Evolutionary conservation across 495 filamentous ascomycete species (phyloP).

Genomic region (Neurospora intermedia): DNA sequence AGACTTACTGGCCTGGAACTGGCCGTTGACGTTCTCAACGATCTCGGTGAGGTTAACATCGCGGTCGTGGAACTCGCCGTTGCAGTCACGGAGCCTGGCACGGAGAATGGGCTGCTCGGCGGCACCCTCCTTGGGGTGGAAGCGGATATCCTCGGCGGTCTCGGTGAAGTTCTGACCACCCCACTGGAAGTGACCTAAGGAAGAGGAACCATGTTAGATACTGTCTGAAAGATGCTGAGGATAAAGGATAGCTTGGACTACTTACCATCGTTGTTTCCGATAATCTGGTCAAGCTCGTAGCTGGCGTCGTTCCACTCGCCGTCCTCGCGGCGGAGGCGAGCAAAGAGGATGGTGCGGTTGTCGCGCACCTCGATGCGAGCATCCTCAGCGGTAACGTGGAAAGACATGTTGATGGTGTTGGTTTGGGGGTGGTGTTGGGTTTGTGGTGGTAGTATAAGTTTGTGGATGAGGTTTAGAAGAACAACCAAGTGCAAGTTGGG

Average conservation of each 20-base stretch:
- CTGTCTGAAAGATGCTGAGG: background rate
- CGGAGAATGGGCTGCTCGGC: slow-evolving; percentile 22
- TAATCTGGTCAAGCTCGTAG: slow-evolving; percentile 28
- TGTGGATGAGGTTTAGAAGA: background rate
- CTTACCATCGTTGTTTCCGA: slow-evolving; percentile 39
- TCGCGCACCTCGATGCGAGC: slow-evolving; percentile 27
- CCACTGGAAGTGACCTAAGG: slow-evolving; percentile 36
- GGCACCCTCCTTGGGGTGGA: slow-evolving; percentile 29
- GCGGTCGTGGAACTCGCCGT: background rate
- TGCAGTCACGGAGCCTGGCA: slow-evolving; percentile 7
- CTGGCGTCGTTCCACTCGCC: slow-evolving; percentile 20
- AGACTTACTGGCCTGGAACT: background rate
- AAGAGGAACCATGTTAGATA: background rate
- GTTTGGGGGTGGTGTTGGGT: background rate
- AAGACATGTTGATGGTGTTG: slow-evolving; percentile 18
- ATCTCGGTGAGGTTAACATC: slow-evolving; percentile 24
- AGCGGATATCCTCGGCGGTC: slow-evolving; percentile 28
- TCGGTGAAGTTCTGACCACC: slow-evolving; percentile 29
- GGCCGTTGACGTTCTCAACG: slow-evolving; percentile 17
- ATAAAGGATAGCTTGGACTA: background rate
- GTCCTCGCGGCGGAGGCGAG: slow-evolving; percentile 17
- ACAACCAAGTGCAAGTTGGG: background rate
- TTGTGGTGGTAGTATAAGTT: background rate
- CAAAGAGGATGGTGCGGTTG: slow-evolving; percentile 28
- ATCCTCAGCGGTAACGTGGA: slow-evolving; percentile 29